Evolutionary conservation across 352 stramenopile genomes (phyloP), one percentile per base, ranked within the genome.

Genomic region (Elongisporangium senticosum): DNA sequence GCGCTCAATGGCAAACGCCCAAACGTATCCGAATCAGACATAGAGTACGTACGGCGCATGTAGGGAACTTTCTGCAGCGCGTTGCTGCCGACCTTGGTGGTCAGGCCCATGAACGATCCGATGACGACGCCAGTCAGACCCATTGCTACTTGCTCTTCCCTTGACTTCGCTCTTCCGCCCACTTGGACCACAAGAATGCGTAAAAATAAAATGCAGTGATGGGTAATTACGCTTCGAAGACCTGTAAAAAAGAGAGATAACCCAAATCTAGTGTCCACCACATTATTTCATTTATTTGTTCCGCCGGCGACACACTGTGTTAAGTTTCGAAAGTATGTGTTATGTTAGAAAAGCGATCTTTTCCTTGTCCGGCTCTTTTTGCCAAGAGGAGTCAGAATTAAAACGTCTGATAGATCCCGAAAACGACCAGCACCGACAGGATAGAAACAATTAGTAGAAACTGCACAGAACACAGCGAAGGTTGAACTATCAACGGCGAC

Each of bases 41-140:
- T 23, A 43, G 11, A 17, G 10, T 10, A 88, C 83, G 64, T 87
- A 93, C 83, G 81, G 24, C 83, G 77, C 81, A 90, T 92, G 61
- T 86, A 83, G 48, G 84, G 82, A 48, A 92, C 74, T 65, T 93
- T 93, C 72, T 89, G 80, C 59, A 93, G 73, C 52, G 77, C 72
- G 64, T 93, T 93, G 69, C 78, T 89, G 63, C 82, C 79, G 51
- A 93, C 55, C 68, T 93, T 93, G 62, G 84, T 93, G 63, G 82
- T 83, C 60, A 93, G 68, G 54, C 84, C 84, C 56, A 93, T 65
- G 56, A 88, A n/a, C 49, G 82, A 78, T 69, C 84, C 84, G 57
- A 86, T 65, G 48, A 76, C 64, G 58, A 84, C 73, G 55, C 84
- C 84, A 49, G 77, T 79, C 61, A 93, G 74, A 59, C 79, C 79